A percentile compares a stretch with the other conserved stretches of the same genome.
Evolutionary conservation across 495 filamentous ascomycete genomes (phyloP).

Genomic region (Neurospora tetrasperma): DNA sequence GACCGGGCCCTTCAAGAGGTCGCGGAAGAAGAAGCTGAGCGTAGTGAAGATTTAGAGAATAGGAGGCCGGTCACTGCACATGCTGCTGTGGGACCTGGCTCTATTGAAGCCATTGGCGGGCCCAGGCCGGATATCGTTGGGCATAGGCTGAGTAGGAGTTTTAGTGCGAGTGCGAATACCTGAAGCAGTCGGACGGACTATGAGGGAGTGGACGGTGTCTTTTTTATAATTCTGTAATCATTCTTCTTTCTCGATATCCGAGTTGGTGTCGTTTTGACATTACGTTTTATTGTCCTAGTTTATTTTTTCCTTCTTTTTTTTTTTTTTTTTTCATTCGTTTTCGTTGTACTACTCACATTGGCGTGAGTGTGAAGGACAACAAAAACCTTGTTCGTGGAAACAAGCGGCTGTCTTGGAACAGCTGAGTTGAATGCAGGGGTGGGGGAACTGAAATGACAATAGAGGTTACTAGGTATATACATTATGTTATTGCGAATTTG

Average conservation of each 20-base stretch:
- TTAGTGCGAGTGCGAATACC: constrained; percentile 11
- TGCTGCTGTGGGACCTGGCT: not conserved
- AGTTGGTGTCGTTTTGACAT: not conserved
- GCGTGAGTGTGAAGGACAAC: not conserved
- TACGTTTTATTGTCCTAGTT: not conserved
- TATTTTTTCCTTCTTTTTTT: not conserved
- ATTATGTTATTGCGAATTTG: not conserved
- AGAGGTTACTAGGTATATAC: not conserved
- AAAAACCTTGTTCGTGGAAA: not conserved
- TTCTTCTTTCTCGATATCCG: not conserved
- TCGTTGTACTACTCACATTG: not conserved
- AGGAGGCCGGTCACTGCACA: not conserved
- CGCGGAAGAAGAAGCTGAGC: not conserved
- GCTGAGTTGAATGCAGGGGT: not conserved
- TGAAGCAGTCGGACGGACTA: not conserved
- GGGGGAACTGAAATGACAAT: not conserved
- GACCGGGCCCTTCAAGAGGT: not conserved
- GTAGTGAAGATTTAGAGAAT: constrained; percentile 4
- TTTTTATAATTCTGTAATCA: not conserved
- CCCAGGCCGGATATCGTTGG: not conserved
- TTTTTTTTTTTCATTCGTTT: not conserved
- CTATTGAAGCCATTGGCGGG: not conserved
- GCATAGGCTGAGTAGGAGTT: constrained; percentile 2
- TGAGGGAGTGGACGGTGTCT: not conserved
- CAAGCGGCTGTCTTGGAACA: not conserved